These are phyloP conservation scores for Ophiocordyceps camponoti-leonardi DNA, from an alignment of 2,329 filamentous ascomycete species.

Conservation along the genomic window DNA sequence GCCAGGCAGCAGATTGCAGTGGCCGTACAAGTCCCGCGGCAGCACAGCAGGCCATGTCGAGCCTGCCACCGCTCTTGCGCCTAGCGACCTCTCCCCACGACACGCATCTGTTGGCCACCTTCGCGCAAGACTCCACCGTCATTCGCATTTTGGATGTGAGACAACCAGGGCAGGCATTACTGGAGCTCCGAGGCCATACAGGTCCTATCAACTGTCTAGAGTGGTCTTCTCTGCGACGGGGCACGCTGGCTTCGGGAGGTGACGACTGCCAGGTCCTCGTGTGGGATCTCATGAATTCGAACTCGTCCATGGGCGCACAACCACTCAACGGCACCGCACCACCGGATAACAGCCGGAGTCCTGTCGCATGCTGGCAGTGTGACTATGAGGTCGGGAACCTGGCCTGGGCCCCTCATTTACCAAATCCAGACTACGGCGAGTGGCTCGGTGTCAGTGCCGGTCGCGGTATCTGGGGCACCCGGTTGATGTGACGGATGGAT, in stretches of 20 bases:
- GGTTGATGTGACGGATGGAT: slow-evolving; percentile 7
- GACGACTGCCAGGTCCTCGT: slow-evolving; percentile 85
- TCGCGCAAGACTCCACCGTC: slow-evolving; percentile 80
- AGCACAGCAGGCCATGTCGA: slow-evolving; percentile 59
- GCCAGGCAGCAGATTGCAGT: slow-evolving; percentile 26
- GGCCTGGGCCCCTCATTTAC: slow-evolving; percentile 62
- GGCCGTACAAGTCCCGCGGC: slow-evolving; percentile 57
- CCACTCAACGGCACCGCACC: slow-evolving; percentile 30
- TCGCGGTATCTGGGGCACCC: slow-evolving; percentile 65
- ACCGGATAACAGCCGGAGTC: slow-evolving; percentile 43
- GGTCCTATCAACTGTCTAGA: slow-evolving; percentile 83
- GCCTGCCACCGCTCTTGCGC: slow-evolving; percentile 61
- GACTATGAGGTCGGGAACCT: slow-evolving; percentile 78
- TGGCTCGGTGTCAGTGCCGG: slow-evolving; percentile 75
- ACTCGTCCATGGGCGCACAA: slow-evolving; percentile 22
- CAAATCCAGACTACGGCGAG: slow-evolving; percentile 54
- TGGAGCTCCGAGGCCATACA: slow-evolving; percentile 81
- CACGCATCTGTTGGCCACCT: slow-evolving; percentile 88
- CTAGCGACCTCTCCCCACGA: slow-evolving; percentile 89
- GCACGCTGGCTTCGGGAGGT: slow-evolving; percentile 76
- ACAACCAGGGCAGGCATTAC: slow-evolving; percentile 84
- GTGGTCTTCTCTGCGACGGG: slow-evolving; percentile 79
- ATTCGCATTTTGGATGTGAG: slow-evolving; percentile 93
- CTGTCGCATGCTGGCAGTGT: slow-evolving; percentile 65
- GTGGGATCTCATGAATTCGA: slow-evolving; percentile 71